Base-by-base conservation (phyloP, 805 yeast species). In the Pichia sporocuriosa region DNA sequence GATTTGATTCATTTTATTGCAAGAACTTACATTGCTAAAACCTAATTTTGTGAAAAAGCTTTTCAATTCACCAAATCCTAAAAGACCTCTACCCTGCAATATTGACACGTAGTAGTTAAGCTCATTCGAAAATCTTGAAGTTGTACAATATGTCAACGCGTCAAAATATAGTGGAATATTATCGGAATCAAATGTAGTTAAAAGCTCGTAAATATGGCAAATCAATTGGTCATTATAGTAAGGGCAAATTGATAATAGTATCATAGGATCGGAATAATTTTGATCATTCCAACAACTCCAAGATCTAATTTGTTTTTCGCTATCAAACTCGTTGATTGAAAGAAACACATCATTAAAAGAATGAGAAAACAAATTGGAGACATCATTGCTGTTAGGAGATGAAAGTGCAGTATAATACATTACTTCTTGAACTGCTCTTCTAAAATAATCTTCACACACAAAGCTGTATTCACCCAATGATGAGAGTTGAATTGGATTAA, bases 151-250 rank as follows among this genome's bases (percentile, higher is more conserved):
- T 6, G 59, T 63, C 26, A 83, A 56, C 0, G 81, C 73, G 55
- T 83, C 88, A 49, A 76, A 71, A 49, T 79, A 81, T 26, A 63
- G 57, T 1, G 83, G 77, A 2, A 55, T 47, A 35, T 69, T 63
- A 0, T 48, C 55, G 0, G 73, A 69, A 54, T 81, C 85, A 37
- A 65, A 43, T 0, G 46, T 39, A 4, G 57, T 50, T 40, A 70
- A 67, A 0, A 57, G 54, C 17, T 70, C 67, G 53, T 72, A 83
- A 30, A 75, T 67, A 16, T 62, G 61, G 12, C 68, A 65, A 11
- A 83, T 62, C 25, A 66, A 57, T 15, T 68, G 64, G 46, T 77
- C 82, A 21, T 66, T 51, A 53, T 76, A 79, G 47, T 67, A 67
- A 16, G 71, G 70, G 12, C 68, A 65, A 0, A 69, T 66, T 2